Base-by-base conservation (phyloP, 164 flowering plant genomes). In the Paratinospora sagittata region DNA sequence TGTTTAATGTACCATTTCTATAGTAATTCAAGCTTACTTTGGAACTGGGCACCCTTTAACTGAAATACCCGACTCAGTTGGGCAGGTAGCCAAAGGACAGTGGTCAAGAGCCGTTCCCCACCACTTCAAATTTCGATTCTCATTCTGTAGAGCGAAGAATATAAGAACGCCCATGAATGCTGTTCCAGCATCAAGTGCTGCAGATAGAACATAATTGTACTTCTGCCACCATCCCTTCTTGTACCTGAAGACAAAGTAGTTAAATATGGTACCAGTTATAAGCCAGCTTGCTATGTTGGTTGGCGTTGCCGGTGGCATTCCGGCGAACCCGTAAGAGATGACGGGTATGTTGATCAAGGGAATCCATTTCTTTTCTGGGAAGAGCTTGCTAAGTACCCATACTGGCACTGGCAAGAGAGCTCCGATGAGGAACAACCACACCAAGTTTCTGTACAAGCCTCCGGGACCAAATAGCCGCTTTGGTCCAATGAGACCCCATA, bases 401-500 rank as follows among this genome's bases (percentile, higher is more conserved):
- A 93, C 76, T 4, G 97, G 98, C 12, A 93, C 88, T 0, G 97
- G 98, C 77, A 93, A 73, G 57, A 90, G 30, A 0, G 98, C 98
- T 71, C 98, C 98, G 16, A 93, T 62, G 6, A 90, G 87, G 88
- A 91, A 92, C 17, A 93, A 61, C 98, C 98, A 93, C 14, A 94
- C 92, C 82, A 92, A 73, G 86, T 90, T 94, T 55, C 93, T 67
- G 81, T 94, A 92, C 82, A 90, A 1, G 21, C 89, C 95, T 36
- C 95, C 92, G 0, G 92, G 88, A 26, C 98, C 97, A 65, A 93
- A 93, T 21, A 92, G 76, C 70, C 95, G 73, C 65, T 72, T 68
- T 10, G 98, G 98, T 49, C 97, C 98, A 34, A 93, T 87, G 34
- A 93, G 78, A 0, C 98, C 98, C 97, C 98, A 93, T n/a, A 93